Evolutionary conservation across 495 filamentous ascomycete species (phyloP).

Genomic region (Podospora comata): DNA sequence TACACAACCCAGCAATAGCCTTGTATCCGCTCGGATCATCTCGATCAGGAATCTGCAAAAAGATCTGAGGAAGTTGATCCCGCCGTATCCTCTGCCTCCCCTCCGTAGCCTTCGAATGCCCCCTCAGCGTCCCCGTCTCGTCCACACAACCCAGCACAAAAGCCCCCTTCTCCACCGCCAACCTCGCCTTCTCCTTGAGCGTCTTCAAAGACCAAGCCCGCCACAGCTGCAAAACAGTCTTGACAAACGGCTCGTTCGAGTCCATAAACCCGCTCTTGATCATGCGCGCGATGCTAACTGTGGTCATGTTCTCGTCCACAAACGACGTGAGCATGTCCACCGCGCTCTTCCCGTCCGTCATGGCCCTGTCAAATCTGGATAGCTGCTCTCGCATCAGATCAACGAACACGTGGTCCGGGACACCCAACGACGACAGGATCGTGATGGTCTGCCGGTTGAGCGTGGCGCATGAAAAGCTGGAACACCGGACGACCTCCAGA

Average conservation of each 20-base stretch:
- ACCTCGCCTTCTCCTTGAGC: conserved; percentile 89
- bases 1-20: conserved; percentile 73
- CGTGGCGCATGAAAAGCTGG: conserved; percentile 67
- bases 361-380: conserved; percentile 59
- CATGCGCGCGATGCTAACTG: conserved; percentile 68
- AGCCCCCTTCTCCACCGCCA: conserved; percentile 76
- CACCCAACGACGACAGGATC: conserved; percentile 73
- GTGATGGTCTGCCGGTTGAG: conserved; percentile 89
- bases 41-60: conserved; percentile 67
- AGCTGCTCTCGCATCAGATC: conserved; percentile 64
- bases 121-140: conserved; percentile 72
- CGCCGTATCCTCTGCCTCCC: conserved; percentile 35
- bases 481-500: conserved; percentile 81
- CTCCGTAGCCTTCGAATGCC: conserved; percentile 45
- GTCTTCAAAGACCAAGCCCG: conserved; percentile 76
- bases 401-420: conserved; percentile 64
- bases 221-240: conserved; percentile 72
- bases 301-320: conserved; percentile 84
- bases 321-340: conserved; percentile 63
- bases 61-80: conserved; percentile 74
- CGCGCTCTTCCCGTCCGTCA: conserved; percentile 61
- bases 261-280: conserved; percentile 77
- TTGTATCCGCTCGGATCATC: conserved; percentile 51
- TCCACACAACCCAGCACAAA: conserved; percentile 88
- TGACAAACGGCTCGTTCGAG: conserved; percentile 71